Conservation (phyloP, 2,329 filamentous ascomycete species). For the Talaromyces sp. region DNA sequence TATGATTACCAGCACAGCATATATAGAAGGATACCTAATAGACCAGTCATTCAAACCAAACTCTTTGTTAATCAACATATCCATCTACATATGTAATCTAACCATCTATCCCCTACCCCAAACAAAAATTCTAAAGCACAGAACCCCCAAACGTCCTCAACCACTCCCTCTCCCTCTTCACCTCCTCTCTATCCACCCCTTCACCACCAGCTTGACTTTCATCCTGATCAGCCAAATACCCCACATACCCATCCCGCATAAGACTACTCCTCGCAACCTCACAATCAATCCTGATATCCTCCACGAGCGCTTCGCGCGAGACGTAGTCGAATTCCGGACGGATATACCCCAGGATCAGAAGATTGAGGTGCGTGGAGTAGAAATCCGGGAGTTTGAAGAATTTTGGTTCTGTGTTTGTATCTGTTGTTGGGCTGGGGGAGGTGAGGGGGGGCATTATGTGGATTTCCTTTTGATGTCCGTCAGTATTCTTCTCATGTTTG, state of each 20-base stretch:
- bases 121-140: neutral
- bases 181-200: constrained; percentile 31
- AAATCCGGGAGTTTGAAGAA: constrained; percentile 65
- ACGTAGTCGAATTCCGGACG: constrained; percentile 87
- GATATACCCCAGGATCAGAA: constrained; percentile 83
- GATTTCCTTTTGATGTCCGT: constrained; percentile 60
- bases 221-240: constrained; percentile 47
- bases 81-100: neutral
- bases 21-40: constrained; percentile 2
- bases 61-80: too few species aligned
- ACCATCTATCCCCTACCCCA: neutral
- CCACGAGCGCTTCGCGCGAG: constrained; percentile 75
- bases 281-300: constrained; percentile 87
- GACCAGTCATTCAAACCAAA: neutral
- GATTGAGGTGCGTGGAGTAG: constrained; percentile 75
- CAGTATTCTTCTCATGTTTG: neutral
- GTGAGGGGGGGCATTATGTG: constrained; percentile 78
- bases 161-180: constrained; percentile 35
- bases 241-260: constrained; percentile 59
- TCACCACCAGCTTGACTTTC: constrained; percentile 33
- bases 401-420: neutral
- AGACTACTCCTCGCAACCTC: constrained; percentile 75
- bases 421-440: constrained; percentile 36
- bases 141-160: constrained; percentile 32
- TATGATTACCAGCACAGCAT: neutral